Conservation (phyloP, 108 stramenopile species). For the Pseudonitzschia multiseries region DNA sequence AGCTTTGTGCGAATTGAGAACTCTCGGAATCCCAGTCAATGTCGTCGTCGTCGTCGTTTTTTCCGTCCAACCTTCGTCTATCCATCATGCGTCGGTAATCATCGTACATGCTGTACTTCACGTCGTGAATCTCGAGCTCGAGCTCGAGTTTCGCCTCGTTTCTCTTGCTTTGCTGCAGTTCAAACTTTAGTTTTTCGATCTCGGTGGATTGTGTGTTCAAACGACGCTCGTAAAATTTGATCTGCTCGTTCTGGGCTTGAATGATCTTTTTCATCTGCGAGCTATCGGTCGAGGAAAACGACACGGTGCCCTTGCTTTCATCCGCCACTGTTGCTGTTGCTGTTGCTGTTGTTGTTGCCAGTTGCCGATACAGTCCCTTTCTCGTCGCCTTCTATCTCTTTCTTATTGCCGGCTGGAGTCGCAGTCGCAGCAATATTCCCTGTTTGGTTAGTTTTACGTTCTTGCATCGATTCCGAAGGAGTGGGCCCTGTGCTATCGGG, state of each 20-base stretch:
- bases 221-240: constrained; percentile 1
- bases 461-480: not conserved
- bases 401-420: not conserved
- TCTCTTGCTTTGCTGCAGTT: constrained; percentile 17
- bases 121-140: constrained; percentile 35
- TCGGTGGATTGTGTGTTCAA: not conserved
- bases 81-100: constrained; percentile 17
- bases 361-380: not conserved
- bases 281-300: not conserved
- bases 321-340: not conserved
- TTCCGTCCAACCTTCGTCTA: constrained; percentile 15
- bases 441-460: not conserved
- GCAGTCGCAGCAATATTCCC: too few species aligned
- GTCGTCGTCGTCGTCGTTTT: constrained; percentile 1
- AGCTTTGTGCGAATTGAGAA: not conserved
- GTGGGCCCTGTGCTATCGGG: not conserved
- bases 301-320: not conserved
- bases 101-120: constrained; percentile 15
- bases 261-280: constrained; percentile 4
- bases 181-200: constrained; percentile 7
- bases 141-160: constrained; percentile 24
- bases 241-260: constrained; percentile 8
- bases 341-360: not conserved
- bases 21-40: not conserved
- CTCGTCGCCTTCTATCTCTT: not conserved